These are phyloP conservation scores for Parachlorella kessleri DNA, from an alignment of 139 green algal genomes.

Conservation along the genomic window DNA sequence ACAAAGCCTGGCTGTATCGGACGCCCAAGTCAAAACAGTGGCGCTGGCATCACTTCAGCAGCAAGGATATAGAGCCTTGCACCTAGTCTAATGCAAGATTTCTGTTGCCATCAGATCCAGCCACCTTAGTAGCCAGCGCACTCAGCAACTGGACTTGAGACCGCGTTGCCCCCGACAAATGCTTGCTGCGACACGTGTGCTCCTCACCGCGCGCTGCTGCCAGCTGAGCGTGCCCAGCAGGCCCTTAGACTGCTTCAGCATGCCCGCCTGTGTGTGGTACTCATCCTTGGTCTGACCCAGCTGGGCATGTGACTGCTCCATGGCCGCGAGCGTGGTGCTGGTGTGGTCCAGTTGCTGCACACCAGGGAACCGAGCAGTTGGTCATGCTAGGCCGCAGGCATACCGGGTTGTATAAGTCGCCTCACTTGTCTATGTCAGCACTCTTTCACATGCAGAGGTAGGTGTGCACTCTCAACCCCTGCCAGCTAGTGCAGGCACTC, in stretches of 20 bases:
- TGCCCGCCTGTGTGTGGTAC: slow-evolving; percentile 53
- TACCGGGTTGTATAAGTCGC: too few species aligned
- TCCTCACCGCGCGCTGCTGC: slow-evolving; percentile 39
- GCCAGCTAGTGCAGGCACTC: too few species aligned
- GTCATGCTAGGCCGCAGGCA: too few species aligned
- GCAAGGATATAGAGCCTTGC: background rate
- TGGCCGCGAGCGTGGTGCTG: slow-evolving; percentile 64
- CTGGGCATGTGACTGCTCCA: slow-evolving; percentile 53
- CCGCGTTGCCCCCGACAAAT: background rate
- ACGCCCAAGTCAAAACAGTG: background rate
- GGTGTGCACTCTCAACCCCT: too few species aligned
- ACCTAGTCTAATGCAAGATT: too few species aligned
- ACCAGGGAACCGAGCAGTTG: too few species aligned
- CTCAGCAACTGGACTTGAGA: background rate
- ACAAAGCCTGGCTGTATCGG: too few species aligned
- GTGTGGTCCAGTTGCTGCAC: slow-evolving; percentile 73
- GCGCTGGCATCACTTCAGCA: background rate
- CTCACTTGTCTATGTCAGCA: too few species aligned
- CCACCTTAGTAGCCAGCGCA: background rate
- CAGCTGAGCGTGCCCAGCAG: slow-evolving; percentile 55
- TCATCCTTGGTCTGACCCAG: slow-evolving; percentile 60
- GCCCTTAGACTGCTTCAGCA: slow-evolving; percentile 20
- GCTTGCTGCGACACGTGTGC: background rate
- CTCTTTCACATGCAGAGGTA: too few species aligned
- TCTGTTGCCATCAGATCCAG: background rate